These are phyloP conservation scores for Vanderwaltozyma yarrowii DNA, from an alignment of 805 yeast species.

Conservation along the genomic window DNA sequence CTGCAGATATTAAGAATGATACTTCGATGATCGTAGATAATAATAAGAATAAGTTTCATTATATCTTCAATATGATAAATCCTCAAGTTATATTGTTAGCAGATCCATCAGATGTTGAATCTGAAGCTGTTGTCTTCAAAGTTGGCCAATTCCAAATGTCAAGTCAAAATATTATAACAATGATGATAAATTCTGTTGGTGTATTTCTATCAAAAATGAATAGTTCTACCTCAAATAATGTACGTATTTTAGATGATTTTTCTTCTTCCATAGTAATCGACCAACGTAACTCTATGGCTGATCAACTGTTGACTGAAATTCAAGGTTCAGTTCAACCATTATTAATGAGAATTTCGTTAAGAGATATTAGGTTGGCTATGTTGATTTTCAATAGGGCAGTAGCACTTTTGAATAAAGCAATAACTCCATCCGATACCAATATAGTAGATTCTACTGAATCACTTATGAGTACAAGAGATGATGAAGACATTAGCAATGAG, in stretches of 20 bases:
- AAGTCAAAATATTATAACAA: slow-evolving; percentile 53
- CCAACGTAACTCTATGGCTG: slow-evolving; percentile 50
- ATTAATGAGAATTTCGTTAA: slow-evolving; percentile 66
- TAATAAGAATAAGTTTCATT: slow-evolving; percentile 30
- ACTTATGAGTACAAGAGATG: slow-evolving; percentile 7
- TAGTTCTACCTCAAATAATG: slow-evolving; percentile 44
- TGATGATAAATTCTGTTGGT: slow-evolving; percentile 71
- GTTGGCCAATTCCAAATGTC: slow-evolving; percentile 68
- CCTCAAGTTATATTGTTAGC: slow-evolving; percentile 74
- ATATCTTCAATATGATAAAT: slow-evolving; percentile 59
- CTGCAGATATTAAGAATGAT: background rate
- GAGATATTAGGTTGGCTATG: slow-evolving; percentile 78
- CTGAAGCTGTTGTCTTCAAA: slow-evolving; percentile 87
- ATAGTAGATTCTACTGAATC: slow-evolving; percentile 7
- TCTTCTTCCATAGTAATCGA: slow-evolving; percentile 69
- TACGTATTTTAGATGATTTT: slow-evolving; percentile 82
- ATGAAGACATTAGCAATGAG: slow-evolving; percentile 5
- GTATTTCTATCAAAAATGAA: slow-evolving; percentile 78
- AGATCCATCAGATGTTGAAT: slow-evolving; percentile 53
- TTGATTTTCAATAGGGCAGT: slow-evolving; percentile 65
- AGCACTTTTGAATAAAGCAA: slow-evolving; percentile 31
- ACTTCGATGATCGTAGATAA: background rate
- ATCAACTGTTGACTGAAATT: slow-evolving; percentile 50
- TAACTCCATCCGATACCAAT: slow-evolving; percentile 7
- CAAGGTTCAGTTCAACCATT: slow-evolving; percentile 72